Percentiles rank a stretch among this genome's conserved stretches.
phyloP scores from a whole-genome alignment of 108 stramenopile genomes.

The Discostella stelligeroides region DNA sequence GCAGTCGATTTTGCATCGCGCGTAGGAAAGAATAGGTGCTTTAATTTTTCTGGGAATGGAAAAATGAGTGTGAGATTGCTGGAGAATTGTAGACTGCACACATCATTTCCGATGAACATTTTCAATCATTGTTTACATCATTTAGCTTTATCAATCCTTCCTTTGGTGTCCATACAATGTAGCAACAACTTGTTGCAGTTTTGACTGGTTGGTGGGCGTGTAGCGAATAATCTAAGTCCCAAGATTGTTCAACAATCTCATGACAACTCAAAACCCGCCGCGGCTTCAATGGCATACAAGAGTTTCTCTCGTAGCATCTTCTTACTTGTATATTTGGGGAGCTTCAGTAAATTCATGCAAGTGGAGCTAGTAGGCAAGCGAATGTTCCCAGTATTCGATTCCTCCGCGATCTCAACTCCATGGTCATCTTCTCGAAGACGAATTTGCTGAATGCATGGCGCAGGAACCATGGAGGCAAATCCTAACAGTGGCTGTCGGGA shows the following conservation, averaged over 20 bases:
- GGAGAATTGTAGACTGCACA: too few species aligned
- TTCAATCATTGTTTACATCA: too few species aligned
- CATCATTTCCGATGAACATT: too few species aligned
- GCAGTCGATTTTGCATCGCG: constrained; percentile 68
- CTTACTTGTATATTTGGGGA: constrained; percentile 91
- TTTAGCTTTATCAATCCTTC: too few species aligned
- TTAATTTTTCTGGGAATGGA: too few species aligned
- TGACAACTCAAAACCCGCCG: constrained; percentile 96
- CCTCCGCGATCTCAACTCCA: constrained; percentile 55
- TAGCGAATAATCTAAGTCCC: background rate
- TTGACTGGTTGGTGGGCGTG: too few species aligned
- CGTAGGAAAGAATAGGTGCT: too few species aligned
- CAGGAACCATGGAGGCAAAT: constrained; percentile 86
- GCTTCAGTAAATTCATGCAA: constrained; percentile 98
- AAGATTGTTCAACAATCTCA: constrained; percentile 23
- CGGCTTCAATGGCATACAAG: constrained; percentile 92
- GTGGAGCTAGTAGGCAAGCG: constrained; percentile 92
- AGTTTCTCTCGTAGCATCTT: constrained; percentile 89
- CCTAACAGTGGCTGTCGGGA: constrained; percentile 95
- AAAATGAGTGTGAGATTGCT: too few species aligned
- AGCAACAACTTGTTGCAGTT: too few species aligned
- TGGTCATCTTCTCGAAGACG: constrained; percentile 64
- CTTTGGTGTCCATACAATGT: too few species aligned
- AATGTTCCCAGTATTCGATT: constrained; percentile 40
- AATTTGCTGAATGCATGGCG: constrained; percentile 92